Conservation (phyloP, 2,329 filamentous ascomycete genomes). For the Ophiostoma ulmi region DNA sequence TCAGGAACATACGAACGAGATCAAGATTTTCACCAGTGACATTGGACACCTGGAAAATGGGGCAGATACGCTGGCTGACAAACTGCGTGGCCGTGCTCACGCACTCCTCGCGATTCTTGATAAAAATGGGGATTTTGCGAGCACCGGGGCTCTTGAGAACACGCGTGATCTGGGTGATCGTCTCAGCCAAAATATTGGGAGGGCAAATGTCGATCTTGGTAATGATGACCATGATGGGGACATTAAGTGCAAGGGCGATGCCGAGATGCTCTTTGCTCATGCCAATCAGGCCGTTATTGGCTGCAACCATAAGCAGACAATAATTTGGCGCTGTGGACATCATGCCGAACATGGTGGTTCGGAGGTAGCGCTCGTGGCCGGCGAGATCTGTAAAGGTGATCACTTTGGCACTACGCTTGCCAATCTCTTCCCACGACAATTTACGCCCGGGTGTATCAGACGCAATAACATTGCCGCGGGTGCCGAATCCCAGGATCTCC, state of each 20-base stretch:
- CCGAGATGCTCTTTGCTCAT: constrained; percentile 99
- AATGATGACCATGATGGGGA: constrained; percentile 94
- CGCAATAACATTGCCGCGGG: constrained; percentile 72
- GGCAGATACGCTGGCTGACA: constrained; percentile 89
- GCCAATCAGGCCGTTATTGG: constrained; percentile 92
- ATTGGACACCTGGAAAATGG: constrained; percentile 96
- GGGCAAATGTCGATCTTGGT: constrained; percentile 99
- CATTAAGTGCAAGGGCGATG: constrained; percentile 88
- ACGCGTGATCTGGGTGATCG: constrained; percentile 81
- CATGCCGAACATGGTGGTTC: constrained; percentile 93
- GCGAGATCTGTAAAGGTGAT: constrained; percentile 95
- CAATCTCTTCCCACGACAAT: constrained; percentile 96
- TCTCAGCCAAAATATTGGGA: constrained; percentile 89
- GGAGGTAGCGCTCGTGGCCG: constrained; percentile 89
- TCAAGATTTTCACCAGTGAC: constrained; percentile 90
- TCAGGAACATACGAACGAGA: constrained; percentile 85
- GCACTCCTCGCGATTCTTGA: constrained; percentile 85
- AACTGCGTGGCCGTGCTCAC: constrained; percentile 95
- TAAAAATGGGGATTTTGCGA: constrained; percentile 91
- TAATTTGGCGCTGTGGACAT: constrained; percentile 95
- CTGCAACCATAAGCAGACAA: constrained; percentile 95
- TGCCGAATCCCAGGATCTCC: constrained; percentile 98
- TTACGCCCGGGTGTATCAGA: constrained; percentile 72
- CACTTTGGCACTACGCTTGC: constrained; percentile 88
- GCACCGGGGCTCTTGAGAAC: constrained; percentile 93